Conservation (phyloP, 352 stramenopile species). For the Pseudoperonospora humuli region DNA sequence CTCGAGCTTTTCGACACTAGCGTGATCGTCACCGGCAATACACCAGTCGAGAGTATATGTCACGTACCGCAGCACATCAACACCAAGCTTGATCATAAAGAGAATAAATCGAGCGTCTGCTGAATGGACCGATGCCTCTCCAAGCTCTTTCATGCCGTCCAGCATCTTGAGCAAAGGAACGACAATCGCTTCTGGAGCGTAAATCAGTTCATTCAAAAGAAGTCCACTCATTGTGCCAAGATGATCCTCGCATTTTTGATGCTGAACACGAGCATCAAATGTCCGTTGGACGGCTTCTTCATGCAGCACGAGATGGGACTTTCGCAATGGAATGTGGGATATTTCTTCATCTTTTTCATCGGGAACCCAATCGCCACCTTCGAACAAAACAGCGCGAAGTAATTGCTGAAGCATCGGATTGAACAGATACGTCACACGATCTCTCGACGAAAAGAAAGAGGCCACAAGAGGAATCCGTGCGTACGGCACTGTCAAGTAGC, state of each 20-base stretch:
- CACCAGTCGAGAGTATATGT: slow-evolving; percentile 62
- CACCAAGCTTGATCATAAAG: slow-evolving; percentile 81
- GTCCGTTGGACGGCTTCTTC: slow-evolving; percentile 73
- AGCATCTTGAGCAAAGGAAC: slow-evolving; percentile 75
- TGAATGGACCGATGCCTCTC: slow-evolving; percentile 74
- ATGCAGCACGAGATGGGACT: slow-evolving; percentile 72
- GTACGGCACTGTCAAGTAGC: slow-evolving; percentile 98
- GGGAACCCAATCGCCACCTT: slow-evolving; percentile 80
- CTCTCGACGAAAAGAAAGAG: slow-evolving; percentile 93
- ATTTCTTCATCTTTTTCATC: slow-evolving; percentile 57
- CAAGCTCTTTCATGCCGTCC: slow-evolving; percentile 70
- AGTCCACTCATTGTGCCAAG: slow-evolving; percentile 94
- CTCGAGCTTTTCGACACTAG: slow-evolving; percentile 35
- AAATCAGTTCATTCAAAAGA: slow-evolving; percentile 96
- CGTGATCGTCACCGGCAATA: slow-evolving; percentile 23
- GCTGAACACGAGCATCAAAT: slow-evolving; percentile 61
- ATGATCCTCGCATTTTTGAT: slow-evolving; percentile 81
- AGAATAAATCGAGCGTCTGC: slow-evolving; percentile 79
- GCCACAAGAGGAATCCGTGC: slow-evolving; percentile 95
- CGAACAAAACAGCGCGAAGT: slow-evolving; percentile 85
- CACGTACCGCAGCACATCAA: slow-evolving; percentile 73
- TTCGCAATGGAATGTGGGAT: slow-evolving; percentile 67
- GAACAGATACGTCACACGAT: slow-evolving; percentile 86
- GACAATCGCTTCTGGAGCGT: slow-evolving; percentile 88
- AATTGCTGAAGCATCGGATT: slow-evolving; percentile 76